These are phyloP conservation scores for Trichomonascus vanleenenianus DNA, from an alignment of 805 yeast species.

Conservation along the genomic window DNA sequence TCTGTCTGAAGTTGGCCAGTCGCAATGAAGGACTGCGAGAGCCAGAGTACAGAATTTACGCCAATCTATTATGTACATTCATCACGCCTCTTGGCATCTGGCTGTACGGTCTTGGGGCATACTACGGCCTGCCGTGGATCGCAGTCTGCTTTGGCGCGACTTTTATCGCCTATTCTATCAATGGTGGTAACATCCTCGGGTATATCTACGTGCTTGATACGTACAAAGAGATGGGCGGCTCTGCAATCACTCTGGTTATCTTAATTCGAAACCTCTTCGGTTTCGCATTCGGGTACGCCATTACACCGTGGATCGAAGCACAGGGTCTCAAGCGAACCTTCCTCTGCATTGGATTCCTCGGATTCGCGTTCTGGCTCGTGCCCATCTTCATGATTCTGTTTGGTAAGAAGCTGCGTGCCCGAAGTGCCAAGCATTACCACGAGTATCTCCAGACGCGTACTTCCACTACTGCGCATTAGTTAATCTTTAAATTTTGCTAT, in stretches of 20 bases:
- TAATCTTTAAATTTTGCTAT: no score
- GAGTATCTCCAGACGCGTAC: not conserved
- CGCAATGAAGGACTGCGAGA: conserved; percentile 43
- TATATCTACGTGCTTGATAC: conserved; percentile 49
- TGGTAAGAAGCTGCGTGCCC: conserved; percentile 33
- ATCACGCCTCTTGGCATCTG: conserved; percentile 48
- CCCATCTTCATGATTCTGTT: conserved; percentile 30
- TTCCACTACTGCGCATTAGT: no score
- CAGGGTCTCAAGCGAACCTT: conserved; percentile 50
- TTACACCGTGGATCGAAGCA: conserved; percentile 48
- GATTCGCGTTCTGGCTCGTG: conserved; percentile 41
- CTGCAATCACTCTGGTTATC: conserved; percentile 51
- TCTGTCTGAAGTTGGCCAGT: conserved; percentile 32
- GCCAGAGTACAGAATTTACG: conserved; percentile 54
- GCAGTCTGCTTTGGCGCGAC: conserved; percentile 49
- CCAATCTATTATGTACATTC: conserved; percentile 37
- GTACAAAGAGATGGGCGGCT: conserved; percentile 46
- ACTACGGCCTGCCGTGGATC: conserved; percentile 47
- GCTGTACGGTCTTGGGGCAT: conserved; percentile 60
- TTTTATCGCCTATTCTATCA: conserved; percentile 39
- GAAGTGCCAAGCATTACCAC: conserved; percentile 21
- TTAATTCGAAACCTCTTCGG: conserved; percentile 51
- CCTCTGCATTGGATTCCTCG: conserved; percentile 46
- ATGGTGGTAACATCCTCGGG: conserved; percentile 42
- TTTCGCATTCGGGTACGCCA: conserved; percentile 52